A percentile compares a stretch with the other conserved stretches of the same genome.
phyloP scores from a whole-genome alignment of 1,284 basidiomycete genomes.

The Melanopsichium pennsylvanicum region DNA sequence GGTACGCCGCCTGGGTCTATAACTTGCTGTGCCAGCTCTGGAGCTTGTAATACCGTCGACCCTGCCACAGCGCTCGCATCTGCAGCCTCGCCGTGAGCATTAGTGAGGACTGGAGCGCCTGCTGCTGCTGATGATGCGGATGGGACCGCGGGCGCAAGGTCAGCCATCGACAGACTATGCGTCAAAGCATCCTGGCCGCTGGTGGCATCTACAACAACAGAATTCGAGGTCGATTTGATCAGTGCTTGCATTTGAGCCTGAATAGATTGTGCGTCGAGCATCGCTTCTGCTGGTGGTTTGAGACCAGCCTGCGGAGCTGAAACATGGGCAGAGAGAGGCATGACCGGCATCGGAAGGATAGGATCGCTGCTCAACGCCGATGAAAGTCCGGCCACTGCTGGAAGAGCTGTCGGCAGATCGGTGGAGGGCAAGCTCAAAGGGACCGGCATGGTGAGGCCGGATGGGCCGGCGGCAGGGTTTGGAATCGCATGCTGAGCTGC shows the following conservation, averaged over 20 bases:
- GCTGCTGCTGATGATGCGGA: background rate
- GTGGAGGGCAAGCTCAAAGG: background rate
- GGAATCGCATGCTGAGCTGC: constrained; percentile 8
- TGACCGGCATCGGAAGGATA: background rate
- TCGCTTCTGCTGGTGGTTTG: background rate
- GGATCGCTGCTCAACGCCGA: background rate
- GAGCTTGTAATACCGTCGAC: no score
- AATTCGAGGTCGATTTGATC: constrained; percentile 32
- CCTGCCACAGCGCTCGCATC: no score
- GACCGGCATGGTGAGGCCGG: background rate
- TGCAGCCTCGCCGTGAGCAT: no score
- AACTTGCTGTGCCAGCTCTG: no score
- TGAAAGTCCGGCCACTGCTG: background rate
- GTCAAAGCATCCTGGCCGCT: background rate
- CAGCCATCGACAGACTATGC: background rate
- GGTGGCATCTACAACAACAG: constrained; percentile 6
- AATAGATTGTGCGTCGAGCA: constrained; percentile 33
- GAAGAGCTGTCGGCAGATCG: background rate
- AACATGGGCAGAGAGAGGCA: background rate
- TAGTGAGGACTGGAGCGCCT: no score
- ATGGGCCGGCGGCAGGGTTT: background rate
- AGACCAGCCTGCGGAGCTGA: background rate
- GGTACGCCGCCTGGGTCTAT: background rate
- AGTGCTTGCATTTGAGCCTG: constrained; percentile 42
- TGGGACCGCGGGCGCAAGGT: background rate